Base-by-base conservation (phyloP, 805 yeast species). In the Metschnikowia reukaufii region DNA sequence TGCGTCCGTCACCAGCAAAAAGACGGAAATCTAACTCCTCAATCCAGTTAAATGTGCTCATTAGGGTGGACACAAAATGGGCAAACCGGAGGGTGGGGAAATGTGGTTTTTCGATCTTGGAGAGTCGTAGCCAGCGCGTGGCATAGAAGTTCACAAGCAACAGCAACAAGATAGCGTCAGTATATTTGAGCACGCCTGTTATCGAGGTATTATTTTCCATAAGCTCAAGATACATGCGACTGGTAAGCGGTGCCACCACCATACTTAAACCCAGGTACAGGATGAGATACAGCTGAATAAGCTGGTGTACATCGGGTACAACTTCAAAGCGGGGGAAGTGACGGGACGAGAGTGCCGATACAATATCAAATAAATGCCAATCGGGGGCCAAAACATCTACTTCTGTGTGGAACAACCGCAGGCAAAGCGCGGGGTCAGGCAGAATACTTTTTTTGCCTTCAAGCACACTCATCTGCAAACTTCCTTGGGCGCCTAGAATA, bases 1-100 rank as follows among this genome's bases (percentile, higher is more conserved):
- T 46, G 12, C 36, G 20, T 35, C 45, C 45, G 29, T 39, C 44
- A 25, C 45, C 44, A 8, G 34, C 35, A 16, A 43, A 46, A 27
- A 48, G 45, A 17, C 52, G 44, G 23, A 18, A 31, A 35, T 45
- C 54, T 37, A 51, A 35, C 31, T 45, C 44, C 39, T 51, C 47
- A 36, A 47, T 31, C 49, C 48, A 51, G 43, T 50, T 50, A 50
- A 51, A 48, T n/a, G 44, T 27, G 42, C 49, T 42, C 47, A 54
- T 49, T 20, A 54, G 38, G 17, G 47, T 33, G 17, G 47, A 32
- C 23, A 49, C 51, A 42, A 41, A 54, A 31, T 54, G 55, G 4
- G 57, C 57, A 20, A 49, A 49, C 7, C 57, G 45, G 20, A 54
- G 45, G n/a, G 50, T 36, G 12, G 57, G 57, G 21, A 49, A 54